phyloP scores from a whole-genome alignment of 2,329 filamentous ascomycete genomes.

The Fusarium coicis region DNA sequence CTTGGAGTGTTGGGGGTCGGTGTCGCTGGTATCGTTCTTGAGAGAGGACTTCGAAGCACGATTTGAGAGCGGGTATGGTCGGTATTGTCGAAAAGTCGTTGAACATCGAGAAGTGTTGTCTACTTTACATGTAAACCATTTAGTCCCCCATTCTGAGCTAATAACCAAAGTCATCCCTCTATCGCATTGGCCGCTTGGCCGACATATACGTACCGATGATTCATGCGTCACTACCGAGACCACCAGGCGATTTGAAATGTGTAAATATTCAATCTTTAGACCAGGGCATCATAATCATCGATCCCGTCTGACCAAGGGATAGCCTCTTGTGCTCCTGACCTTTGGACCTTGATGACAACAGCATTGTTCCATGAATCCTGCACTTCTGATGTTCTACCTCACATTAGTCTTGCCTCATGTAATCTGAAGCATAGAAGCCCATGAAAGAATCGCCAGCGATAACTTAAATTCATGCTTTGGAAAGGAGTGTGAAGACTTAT shows the following conservation, averaged over 20 bases:
- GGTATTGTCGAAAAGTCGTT: neutral
- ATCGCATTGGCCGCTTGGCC: rapidly evolving
- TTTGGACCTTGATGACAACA: neutral
- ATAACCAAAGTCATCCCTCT: neutral
- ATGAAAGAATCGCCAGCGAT: no score
- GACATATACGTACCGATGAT: neutral
- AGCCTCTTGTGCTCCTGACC: neutral
- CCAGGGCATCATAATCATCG: neutral
- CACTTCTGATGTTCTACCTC: no score
- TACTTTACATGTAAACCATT: rapidly evolving
- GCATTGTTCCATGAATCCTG: no score
- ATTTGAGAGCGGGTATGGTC: neutral
- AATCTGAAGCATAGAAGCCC: no score
- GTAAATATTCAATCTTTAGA: neutral
- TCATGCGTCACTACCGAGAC: neutral
- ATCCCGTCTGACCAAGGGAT: neutral
- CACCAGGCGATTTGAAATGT: no score
- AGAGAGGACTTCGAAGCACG: neutral
- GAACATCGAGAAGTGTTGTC: neutral
- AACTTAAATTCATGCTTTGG: no score
- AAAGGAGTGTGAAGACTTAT: no score
- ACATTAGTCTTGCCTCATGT: no score
- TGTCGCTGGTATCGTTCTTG: neutral
- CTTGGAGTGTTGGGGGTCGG: neutral
- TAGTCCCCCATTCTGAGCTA: neutral